These are phyloP conservation scores for Schizochytrium sp. DNA, from an alignment of 108 stramenopile genomes.

Conservation along the genomic window DNA sequence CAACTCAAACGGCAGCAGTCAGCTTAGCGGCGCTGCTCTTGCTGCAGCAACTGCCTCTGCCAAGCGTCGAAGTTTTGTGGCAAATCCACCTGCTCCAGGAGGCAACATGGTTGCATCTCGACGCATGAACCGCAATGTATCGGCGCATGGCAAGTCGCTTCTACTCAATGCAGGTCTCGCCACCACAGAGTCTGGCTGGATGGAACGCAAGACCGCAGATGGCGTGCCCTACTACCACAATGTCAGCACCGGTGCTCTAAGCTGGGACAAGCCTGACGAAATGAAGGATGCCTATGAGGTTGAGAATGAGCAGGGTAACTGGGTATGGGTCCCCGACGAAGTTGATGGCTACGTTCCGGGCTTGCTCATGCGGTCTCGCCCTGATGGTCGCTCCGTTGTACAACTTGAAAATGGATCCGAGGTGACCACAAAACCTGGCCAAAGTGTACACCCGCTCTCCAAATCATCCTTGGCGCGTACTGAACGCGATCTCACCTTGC, in stretches of 20 bases:
- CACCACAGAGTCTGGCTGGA: slow-evolving; percentile 63
- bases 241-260: slow-evolving; percentile 68
- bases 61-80: neutral
- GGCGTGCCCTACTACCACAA: slow-evolving; percentile 75
- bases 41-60: slow-evolving; percentile 44
- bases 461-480: slow-evolving; percentile 68
- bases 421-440: neutral
- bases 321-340: slow-evolving; percentile 63
- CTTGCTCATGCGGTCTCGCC: slow-evolving; percentile 20
- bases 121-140: neutral
- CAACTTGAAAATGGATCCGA: slow-evolving; percentile 26
- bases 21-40: slow-evolving; percentile 38
- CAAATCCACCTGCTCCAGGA: neutral
- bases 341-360: slow-evolving; percentile 60
- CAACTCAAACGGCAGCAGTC: neutral
- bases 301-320: slow-evolving; percentile 38
- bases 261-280: slow-evolving; percentile 74
- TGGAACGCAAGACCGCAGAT: slow-evolving; percentile 74
- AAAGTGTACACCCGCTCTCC: slow-evolving; percentile 61
- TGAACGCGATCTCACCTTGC: slow-evolving; percentile 71
- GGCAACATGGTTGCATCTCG: neutral
- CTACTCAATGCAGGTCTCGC: slow-evolving; percentile 43
- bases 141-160: neutral
- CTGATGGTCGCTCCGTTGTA: slow-evolving; percentile 31
- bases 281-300: slow-evolving; percentile 63